Evolutionary conservation across 2,329 filamentous ascomycete species (phyloP), one percentile per base, ranked within the genome.

Genomic region (Rosellinia necatrix): DNA sequence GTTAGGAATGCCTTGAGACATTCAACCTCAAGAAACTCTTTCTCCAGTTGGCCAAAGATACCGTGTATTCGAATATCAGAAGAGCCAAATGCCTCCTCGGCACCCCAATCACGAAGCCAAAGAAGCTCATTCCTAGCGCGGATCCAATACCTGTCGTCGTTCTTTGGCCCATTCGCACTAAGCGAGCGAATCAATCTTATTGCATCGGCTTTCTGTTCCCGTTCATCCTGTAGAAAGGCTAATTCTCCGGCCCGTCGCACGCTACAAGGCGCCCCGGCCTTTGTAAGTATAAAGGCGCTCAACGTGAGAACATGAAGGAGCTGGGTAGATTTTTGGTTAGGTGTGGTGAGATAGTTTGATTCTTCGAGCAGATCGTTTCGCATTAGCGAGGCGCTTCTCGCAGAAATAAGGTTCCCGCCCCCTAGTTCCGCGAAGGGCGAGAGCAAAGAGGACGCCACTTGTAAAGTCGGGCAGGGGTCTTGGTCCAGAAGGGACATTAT

Each of bases 21-120:
- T 68, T 92, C 88, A 2, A 79, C 78, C 70, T 94, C 90, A 13
- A 93, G 75, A 8, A 81, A 81, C 5, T 83, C 80, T 50, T 75
- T 78, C 12, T 81, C 73, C 3, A 94, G 75, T 59, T 79, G 81
- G 1, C 87, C 84, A 56, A 87, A 80, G 8, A 84, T 75, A 19
- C 86, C 82, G 32, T 74, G 74, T 22, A 73, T 75, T 17, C 66
- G 68, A 17, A 60, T 48, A n/a, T 63, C 61, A 3, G 61, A 54
- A 17, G 62, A 61, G 25, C 46, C 57, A 21, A 70, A 63, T 54
- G 72, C 67, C 50, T 81, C 73, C 56, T 81, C 77, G 21, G 79
- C 78, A 29, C 86, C 86, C 89, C 89, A 92, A 65, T 82, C 81
- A 67, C 86, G 84, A 25, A 93, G 76, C 90, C 90, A 93, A 3